phyloP scores from a whole-genome alignment of 495 filamentous ascomycete genomes.

The Podospora didyma region DNA sequence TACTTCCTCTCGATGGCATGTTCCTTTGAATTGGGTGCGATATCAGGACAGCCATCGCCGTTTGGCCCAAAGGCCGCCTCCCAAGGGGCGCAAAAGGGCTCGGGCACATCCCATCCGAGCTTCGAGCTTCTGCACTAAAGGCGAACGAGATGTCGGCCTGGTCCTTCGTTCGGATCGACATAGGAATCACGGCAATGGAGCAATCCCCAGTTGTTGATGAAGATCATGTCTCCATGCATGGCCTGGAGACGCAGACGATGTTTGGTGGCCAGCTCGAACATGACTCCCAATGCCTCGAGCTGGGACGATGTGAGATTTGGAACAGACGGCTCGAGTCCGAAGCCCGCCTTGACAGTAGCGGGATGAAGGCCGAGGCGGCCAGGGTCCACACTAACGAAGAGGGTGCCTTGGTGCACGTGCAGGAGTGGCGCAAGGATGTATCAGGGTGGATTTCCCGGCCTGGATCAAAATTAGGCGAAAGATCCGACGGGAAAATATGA shows the following conservation, averaged over 20 bases:
- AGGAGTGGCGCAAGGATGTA: conserved; percentile 38
- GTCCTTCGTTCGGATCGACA: conserved; percentile 25
- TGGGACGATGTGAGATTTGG: conserved; percentile 32
- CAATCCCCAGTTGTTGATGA: conserved; percentile 59
- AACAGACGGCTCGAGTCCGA: conserved; percentile 18
- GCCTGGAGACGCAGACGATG: conserved; percentile 41
- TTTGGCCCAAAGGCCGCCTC: conserved; percentile 36
- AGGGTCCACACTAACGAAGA: conserved; percentile 39
- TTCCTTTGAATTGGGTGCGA: too few species aligned
- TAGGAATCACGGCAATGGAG: conserved; percentile 56
- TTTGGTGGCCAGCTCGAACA: conserved; percentile 30
- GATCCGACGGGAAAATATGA: not conserved
- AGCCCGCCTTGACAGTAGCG: conserved; percentile 7
- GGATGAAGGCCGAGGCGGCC: conserved; percentile 42
- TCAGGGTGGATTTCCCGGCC: conserved; percentile 29
- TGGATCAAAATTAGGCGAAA: conserved; percentile 13
- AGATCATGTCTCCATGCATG: conserved; percentile 55
- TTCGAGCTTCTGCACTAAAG: conserved; percentile 47
- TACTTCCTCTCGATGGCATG: conserved; percentile 26
- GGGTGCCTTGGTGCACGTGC: conserved; percentile 27
- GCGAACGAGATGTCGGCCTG: conserved; percentile 45
- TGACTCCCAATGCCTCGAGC: conserved; percentile 28
- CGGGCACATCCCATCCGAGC: conserved; percentile 37
- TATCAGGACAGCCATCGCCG: not conserved
- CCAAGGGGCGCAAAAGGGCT: conserved; percentile 40